phyloP scores from a whole-genome alignment of 2,329 filamentous ascomycete species.

The Zopfia rhizophila region DNA sequence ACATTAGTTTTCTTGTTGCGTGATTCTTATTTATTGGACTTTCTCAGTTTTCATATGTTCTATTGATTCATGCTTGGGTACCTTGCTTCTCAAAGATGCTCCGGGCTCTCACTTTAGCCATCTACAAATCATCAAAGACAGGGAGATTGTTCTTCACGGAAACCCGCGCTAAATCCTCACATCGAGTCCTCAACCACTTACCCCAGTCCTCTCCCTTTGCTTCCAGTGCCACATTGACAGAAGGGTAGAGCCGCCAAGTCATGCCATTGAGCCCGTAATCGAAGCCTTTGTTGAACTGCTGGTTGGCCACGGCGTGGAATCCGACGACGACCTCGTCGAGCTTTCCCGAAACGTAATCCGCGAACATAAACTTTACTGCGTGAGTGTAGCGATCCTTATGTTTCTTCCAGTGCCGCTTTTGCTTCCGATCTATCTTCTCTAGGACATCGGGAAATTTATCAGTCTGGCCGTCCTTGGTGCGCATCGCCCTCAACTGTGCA shows the following conservation, averaged over 20 bases:
- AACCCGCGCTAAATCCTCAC: slow-evolving; percentile 21
- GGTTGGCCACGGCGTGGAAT: slow-evolving; percentile 17
- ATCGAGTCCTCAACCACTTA: slow-evolving; percentile 13
- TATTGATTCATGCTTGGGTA: no score
- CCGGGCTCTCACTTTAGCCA: no score
- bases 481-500: slow-evolving; percentile 9
- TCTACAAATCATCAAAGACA: slow-evolving; percentile 16
- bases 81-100: no score
- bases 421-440: slow-evolving; percentile 5
- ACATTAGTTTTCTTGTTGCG: no score
- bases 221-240: slow-evolving; percentile 18
- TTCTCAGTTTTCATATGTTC: no score
- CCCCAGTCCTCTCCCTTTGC: slow-evolving; percentile 24
- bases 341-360: slow-evolving; percentile 7
- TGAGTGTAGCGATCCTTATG: slow-evolving; percentile 13
- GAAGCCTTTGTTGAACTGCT: slow-evolving; percentile 31
- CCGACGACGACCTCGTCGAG: slow-evolving; percentile 16
- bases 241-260: slow-evolving; percentile 21
- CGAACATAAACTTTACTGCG: slow-evolving; percentile 11
- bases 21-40: no score
- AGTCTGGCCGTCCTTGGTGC: slow-evolving; percentile 7
- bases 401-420: slow-evolving; percentile 10
- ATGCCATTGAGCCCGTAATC: slow-evolving; percentile 17
- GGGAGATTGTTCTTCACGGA: slow-evolving; percentile 9
- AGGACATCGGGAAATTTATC: slow-evolving; percentile 2